These are phyloP conservation scores for Debaryomycetaceae sp. DNA, from an alignment of 1,139 yeast species.

Conservation along the genomic window DNA sequence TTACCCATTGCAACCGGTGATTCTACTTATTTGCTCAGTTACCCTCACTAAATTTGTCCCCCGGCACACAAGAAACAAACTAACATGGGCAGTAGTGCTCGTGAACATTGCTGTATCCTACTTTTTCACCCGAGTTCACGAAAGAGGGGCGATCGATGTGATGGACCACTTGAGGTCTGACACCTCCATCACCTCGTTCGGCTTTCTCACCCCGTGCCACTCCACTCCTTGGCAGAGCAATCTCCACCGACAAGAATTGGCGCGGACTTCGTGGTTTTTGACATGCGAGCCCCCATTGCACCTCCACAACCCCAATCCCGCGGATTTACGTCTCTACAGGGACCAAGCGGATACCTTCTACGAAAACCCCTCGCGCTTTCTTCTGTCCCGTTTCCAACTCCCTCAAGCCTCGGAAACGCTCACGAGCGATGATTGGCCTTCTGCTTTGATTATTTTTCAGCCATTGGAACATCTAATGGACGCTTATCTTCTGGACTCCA, in stretches of 20 bases:
- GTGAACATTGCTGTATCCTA: slow-evolving; percentile 44
- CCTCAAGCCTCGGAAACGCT: slow-evolving; percentile 16
- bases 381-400: slow-evolving; percentile 23
- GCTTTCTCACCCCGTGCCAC: slow-evolving; percentile 92
- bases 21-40: slow-evolving; percentile 25
- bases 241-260: slow-evolving; percentile 55
- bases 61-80: neutral
- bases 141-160: slow-evolving; percentile 78
- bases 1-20: slow-evolving; percentile 79
- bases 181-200: slow-evolving; percentile 49
- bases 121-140: slow-evolving; percentile 66
- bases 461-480: slow-evolving; percentile 48
- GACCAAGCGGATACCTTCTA: slow-evolving; percentile 89
- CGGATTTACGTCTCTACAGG: slow-evolving; percentile 45
- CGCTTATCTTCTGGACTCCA: slow-evolving; percentile 31
- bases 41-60: slow-evolving; percentile 10
- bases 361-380: slow-evolving; percentile 55
- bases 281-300: slow-evolving; percentile 91
- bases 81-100: neutral
- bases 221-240: slow-evolving; percentile 95
- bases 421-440: slow-evolving; percentile 59
- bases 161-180: slow-evolving; percentile 49
- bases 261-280: slow-evolving; percentile 57
- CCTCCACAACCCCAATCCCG: slow-evolving; percentile 14
- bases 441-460: slow-evolving; percentile 69